Evolutionary conservation across 179 eudicot genomes (phyloP).

Genomic region (Spergularia azorica): DNA sequence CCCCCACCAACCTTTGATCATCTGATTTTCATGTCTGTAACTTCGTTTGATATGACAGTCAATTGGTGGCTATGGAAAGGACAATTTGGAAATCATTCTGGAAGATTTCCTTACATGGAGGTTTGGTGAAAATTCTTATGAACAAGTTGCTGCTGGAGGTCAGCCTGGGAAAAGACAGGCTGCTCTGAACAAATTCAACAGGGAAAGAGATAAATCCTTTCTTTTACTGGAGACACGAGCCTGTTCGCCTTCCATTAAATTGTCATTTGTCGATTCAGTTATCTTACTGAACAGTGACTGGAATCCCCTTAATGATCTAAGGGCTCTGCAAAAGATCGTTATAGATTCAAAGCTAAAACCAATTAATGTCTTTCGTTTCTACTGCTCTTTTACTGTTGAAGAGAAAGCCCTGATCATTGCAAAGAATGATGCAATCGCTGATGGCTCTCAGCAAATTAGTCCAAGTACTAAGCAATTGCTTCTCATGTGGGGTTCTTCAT

Average conservation of each 20-base stretch:
- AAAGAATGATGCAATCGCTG: constrained; percentile 51
- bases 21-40: constrained; percentile 15
- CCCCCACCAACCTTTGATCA: neutral
- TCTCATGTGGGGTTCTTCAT: constrained; percentile 90
- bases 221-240: constrained; percentile 82
- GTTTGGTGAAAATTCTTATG: constrained; percentile 85
- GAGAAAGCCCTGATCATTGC: constrained; percentile 76
- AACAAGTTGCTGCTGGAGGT: constrained; percentile 59
- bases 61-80: constrained; percentile 54
- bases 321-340: constrained; percentile 67
- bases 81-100: constrained; percentile 59
- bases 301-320: constrained; percentile 79
- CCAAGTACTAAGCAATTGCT: constrained; percentile 54
- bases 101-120: constrained; percentile 67
- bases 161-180: constrained; percentile 56
- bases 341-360: constrained; percentile 60
- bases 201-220: constrained; percentile 57
- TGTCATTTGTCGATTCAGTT: constrained; percentile 64
- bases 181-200: constrained; percentile 74
- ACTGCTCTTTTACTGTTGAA: constrained; percentile 77
- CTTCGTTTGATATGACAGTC: constrained; percentile 43
- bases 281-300: constrained; percentile 82
- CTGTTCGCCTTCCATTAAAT: constrained; percentile 60
- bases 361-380: constrained; percentile 76
- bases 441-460: constrained; percentile 46